Base-by-base conservation (phyloP, 768 basidiomycete genomes). In the Coprinellus micaceus region DNA sequence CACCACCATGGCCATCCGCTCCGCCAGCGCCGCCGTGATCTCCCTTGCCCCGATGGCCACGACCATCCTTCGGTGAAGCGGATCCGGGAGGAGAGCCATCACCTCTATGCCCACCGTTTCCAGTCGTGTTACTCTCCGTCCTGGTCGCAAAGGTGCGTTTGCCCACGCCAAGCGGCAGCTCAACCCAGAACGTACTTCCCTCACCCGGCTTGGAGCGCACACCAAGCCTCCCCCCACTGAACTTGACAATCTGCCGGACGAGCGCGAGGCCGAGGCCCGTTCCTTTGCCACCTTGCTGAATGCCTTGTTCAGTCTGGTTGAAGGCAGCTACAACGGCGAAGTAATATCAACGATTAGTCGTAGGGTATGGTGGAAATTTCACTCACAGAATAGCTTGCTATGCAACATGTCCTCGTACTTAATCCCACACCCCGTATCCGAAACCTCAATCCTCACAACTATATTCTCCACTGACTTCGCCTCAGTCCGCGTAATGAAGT, bases 111-210 rank as follows among this genome's bases (percentile, higher is more conserved):
- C n/a, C n/a, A n/a, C n/a, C n/a, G n/a, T n/a, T 26, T 4, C 30
- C 48, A 6, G 26, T 26, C 13, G n/a, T 26, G 25, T 7, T 33
- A 15, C 22, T 17, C 9, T 63, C 60, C 28, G 63, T 63, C 1
- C 59, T 63, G 29, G 57, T 47, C 5, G 65, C 57, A 37, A 79
- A 58, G 29, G 69, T 79, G 72, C 82, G 83, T 33, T 70, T 70
- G n/a, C 88, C 87, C 25, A 91, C 82, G 4, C 86, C 88, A n/a
- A 91, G 71, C 4, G 88, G 86, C 33, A 91, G 69, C 67, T 91
- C 90, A 9, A 91, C 87, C 93, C 92, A 94, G 73, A 94, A 95
- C 36, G 87, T 91, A 33, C 86, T 90, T 15, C 94, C 94, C 61
- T 82, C 75, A 7, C 81, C 80, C 1, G 81, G 71, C 66, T 84